phyloP scores from a whole-genome alignment of 2,329 filamentous ascomycete species.

The Balansia obtecta region DNA sequence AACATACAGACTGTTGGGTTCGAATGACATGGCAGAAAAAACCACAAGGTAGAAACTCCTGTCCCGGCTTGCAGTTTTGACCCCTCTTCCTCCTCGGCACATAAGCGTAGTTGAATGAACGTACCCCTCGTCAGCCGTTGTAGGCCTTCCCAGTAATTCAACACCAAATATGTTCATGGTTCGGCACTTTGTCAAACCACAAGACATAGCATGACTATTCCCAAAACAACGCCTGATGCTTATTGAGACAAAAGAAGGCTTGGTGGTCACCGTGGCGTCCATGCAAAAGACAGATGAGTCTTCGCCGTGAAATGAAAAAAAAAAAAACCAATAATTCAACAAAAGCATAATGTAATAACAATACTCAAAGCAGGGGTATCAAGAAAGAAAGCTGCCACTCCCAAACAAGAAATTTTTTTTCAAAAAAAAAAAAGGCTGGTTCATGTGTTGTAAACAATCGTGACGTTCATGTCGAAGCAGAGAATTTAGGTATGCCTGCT shows the following conservation, averaged over 20 bases:
- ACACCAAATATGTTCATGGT: not conserved
- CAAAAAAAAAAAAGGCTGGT: not conserved
- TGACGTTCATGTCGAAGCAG: not conserved
- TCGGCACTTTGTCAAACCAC: not conserved
- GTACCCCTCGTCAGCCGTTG: not conserved
- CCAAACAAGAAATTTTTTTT: not conserved
- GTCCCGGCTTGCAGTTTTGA: not conserved
- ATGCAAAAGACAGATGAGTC: not conserved
- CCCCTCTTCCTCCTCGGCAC: not conserved
- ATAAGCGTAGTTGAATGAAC: not conserved
- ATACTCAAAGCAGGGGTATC: conserved; percentile 5
- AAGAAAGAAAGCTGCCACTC: conserved; percentile 2
- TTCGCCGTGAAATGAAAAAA: not conserved
- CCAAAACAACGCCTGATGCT: not conserved
- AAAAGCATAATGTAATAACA: not conserved
- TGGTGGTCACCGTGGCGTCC: not conserved
- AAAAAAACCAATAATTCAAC: not conserved
- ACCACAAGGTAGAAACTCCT: not conserved
- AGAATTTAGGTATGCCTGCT: not conserved
- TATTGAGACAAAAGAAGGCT: not conserved
- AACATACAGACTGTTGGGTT: not conserved
- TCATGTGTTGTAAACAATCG: not conserved
- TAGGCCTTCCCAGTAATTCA: not conserved
- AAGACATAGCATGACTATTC: not conserved
- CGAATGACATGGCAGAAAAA: not conserved